Evolutionary conservation across 1,284 basidiomycete species (phyloP).

Genomic region (Volvariella surrecta): DNA sequence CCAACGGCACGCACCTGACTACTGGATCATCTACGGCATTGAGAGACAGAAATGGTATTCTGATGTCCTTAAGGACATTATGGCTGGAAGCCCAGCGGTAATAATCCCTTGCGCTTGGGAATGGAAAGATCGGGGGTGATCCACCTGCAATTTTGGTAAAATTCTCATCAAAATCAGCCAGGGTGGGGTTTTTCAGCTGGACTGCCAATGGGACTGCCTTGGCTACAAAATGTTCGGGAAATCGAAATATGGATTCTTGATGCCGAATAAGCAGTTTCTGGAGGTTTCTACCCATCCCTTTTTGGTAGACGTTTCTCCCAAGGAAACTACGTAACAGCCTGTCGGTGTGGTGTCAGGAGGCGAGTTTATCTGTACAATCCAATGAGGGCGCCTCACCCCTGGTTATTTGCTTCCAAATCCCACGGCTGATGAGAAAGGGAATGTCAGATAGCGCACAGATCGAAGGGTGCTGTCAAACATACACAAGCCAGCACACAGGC

Average conservation of each 20-base stretch:
- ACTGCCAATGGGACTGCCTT: slow-evolving; percentile 37
- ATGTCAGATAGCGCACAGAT: slow-evolving; percentile 4
- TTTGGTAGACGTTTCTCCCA: slow-evolving; percentile 71
- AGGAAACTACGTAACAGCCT: slow-evolving; percentile 62
- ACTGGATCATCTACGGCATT: slow-evolving; percentile 93
- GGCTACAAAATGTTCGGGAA: slow-evolving; percentile 43
- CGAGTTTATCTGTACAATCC: background rate
- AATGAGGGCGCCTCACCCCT: slow-evolving; percentile 35
- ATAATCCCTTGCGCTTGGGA: slow-evolving; percentile 71
- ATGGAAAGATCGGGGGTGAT: slow-evolving; percentile 72
- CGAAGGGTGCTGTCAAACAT: slow-evolving; percentile 20
- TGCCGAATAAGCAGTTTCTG: slow-evolving; percentile 61
- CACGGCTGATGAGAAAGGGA: slow-evolving; percentile 51
- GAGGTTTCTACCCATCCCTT: slow-evolving; percentile 78
- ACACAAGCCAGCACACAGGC: slow-evolving; percentile 80
- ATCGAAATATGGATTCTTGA: slow-evolving; percentile 35
- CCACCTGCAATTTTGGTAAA: slow-evolving; percentile 78
- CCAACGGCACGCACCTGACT: slow-evolving; percentile 52
- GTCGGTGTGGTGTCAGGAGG: slow-evolving; percentile 11
- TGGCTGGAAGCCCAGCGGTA: slow-evolving; percentile 66
- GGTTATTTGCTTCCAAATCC: slow-evolving; percentile 57
- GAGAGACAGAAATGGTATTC: slow-evolving; percentile 72
- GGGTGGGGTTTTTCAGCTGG: slow-evolving; percentile 41
- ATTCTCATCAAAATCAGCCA: slow-evolving; percentile 54
- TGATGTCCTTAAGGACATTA: slow-evolving; percentile 45